Conservation (phyloP, 345 rosid species). For the Carallia brachiata region DNA sequence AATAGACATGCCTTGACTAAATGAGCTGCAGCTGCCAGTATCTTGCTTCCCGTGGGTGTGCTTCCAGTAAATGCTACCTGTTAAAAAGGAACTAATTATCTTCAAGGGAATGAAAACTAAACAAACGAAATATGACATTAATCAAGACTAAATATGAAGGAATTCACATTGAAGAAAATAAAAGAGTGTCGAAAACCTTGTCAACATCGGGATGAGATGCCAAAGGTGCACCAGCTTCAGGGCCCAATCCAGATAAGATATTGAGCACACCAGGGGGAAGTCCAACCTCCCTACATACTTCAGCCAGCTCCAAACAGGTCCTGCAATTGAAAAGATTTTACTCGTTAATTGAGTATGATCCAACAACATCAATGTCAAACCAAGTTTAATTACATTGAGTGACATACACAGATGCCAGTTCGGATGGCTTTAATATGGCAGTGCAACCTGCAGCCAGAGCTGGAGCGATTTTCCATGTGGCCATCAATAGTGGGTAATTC, state of each 20-base stretch:
- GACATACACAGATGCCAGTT: slow-evolving; percentile 79
- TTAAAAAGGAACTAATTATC: slow-evolving; percentile 16
- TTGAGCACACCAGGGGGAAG: slow-evolving; percentile 97
- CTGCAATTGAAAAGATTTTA: slow-evolving; percentile 40
- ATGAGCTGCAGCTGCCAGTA: slow-evolving; percentile 84
- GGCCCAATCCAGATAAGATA: slow-evolving; percentile 89
- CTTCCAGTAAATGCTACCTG: slow-evolving; percentile 99
- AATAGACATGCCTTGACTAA: slow-evolving; percentile 62
- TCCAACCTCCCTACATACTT: slow-evolving; percentile 80
- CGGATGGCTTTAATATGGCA: slow-evolving; percentile 90
- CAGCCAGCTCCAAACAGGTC: slow-evolving; percentile 98
- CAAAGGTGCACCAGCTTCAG: slow-evolving; percentile 98
- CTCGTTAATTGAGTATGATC: slow-evolving; percentile 1
- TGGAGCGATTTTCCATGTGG: slow-evolving; percentile 97
- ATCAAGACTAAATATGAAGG: slow-evolving; percentile 17
- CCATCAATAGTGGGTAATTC: slow-evolving; percentile 96
- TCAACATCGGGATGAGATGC: slow-evolving; percentile 89
- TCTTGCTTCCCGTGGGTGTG: slow-evolving; percentile 77
- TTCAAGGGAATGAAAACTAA: slow-evolving; percentile 9
- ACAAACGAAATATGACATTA: background rate
- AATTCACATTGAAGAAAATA: slow-evolving; percentile 1
- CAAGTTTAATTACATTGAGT: slow-evolving; percentile 11
- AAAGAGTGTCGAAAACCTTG: slow-evolving; percentile 53
- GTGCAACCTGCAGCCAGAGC: slow-evolving; percentile 98
- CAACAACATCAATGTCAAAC: slow-evolving; percentile 11